Percentiles rank a stretch among this genome's conserved stretches.
Evolutionary conservation across 2,329 filamentous ascomycete genomes (phyloP).

Genomic region (Cladosporium sp.): DNA sequence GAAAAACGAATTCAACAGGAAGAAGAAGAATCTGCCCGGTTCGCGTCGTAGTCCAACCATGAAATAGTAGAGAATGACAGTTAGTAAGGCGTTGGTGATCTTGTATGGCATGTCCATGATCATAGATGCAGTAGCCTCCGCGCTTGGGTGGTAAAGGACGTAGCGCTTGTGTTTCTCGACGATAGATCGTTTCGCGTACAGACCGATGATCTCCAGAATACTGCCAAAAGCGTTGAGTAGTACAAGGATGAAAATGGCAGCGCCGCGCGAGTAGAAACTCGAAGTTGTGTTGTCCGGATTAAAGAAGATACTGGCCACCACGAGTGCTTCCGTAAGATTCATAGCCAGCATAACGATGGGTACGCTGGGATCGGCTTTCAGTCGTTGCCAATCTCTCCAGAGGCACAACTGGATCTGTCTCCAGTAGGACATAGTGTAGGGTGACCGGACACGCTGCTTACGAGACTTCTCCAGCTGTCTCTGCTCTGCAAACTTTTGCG

Average conservation of each 20-base stretch:
- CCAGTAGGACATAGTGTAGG: conserved; percentile 68
- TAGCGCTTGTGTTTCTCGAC: conserved; percentile 82
- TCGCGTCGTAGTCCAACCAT: conserved; percentile 44
- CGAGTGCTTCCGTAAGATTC: conserved; percentile 67
- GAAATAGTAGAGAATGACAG: conserved; percentile 47
- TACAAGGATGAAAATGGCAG: conserved; percentile 75
- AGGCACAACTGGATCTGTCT: conserved; percentile 73
- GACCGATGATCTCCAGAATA: conserved; percentile 63
- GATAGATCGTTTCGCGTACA: conserved; percentile 79
- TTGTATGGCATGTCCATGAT: conserved; percentile 44
- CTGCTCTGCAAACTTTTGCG: conserved; percentile 37
- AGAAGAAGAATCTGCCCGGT: conserved; percentile 46
- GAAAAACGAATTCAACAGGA: conserved; percentile 39
- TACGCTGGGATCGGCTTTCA: conserved; percentile 67
- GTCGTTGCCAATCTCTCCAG: conserved; percentile 67
- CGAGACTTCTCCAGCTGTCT: conserved; percentile 37
- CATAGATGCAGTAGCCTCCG: conserved; percentile 64
- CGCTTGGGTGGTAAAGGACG: conserved; percentile 77
- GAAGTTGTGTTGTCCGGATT: conserved; percentile 57
- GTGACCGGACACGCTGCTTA: conserved; percentile 56
- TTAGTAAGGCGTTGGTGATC: conserved; percentile 37
- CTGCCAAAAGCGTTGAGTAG: conserved; percentile 73
- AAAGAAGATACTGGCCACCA: conserved; percentile 72
- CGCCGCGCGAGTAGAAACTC: conserved; percentile 70
- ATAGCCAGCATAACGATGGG: conserved; percentile 60